These are phyloP conservation scores for Leccinum arenicola DNA, from an alignment of 768 basidiomycete genomes.

Conservation along the genomic window DNA sequence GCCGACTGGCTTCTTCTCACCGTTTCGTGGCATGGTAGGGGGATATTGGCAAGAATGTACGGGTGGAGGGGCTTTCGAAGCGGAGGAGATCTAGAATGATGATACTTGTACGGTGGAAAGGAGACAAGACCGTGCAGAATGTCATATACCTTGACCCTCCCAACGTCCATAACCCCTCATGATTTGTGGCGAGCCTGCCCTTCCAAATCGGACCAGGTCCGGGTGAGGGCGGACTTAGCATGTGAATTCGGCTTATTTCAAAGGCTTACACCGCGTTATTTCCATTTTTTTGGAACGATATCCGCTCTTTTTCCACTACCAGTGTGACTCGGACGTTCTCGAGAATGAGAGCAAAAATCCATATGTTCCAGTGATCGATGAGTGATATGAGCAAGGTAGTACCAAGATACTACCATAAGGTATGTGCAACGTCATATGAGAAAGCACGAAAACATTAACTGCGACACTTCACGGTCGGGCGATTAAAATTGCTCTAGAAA, in stretches of 20 bases:
- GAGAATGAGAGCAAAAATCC: neutral
- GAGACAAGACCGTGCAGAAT: neutral
- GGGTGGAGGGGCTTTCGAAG: neutral
- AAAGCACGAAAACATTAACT: slow-evolving; percentile 12
- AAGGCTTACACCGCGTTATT: slow-evolving; percentile 20
- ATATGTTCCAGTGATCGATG: slow-evolving; percentile 8
- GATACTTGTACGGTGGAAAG: slow-evolving; percentile 1
- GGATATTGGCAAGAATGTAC: neutral
- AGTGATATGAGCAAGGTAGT: neutral
- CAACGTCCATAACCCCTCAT: slow-evolving; percentile 16
- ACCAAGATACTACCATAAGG: neutral
- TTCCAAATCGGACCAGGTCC: slow-evolving; percentile 3
- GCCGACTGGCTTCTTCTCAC: slow-evolving; percentile 73
- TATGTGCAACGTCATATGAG: slow-evolving; percentile 6
- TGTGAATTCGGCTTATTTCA: slow-evolving; percentile 29
- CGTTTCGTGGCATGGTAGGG: slow-evolving; percentile 48
- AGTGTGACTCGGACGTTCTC: neutral
- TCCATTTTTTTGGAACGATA: neutral
- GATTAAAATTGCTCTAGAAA: slow-evolving; percentile 22
- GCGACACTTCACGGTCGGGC: slow-evolving; percentile 5
- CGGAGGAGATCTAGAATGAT: neutral
- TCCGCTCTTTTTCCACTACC: slow-evolving; percentile 26
- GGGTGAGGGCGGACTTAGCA: slow-evolving; percentile 23
- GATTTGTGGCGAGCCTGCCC: slow-evolving; percentile 10
- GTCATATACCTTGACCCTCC: neutral